These are phyloP conservation scores for Pythium diclinum DNA, from an alignment of 352 stramenopile species.

Conservation along the genomic window DNA sequence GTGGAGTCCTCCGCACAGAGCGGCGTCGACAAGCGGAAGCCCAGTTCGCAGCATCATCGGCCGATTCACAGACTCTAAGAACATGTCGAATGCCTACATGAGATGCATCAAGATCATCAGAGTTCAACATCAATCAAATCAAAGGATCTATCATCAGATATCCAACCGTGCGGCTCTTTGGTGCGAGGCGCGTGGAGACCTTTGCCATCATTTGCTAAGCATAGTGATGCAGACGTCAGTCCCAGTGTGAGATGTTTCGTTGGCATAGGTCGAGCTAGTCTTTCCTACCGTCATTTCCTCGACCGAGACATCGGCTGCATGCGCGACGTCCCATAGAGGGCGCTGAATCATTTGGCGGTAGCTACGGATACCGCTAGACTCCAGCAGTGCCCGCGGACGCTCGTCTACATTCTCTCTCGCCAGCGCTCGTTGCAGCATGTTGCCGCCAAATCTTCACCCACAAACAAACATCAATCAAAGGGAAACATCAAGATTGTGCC, in stretches of 20 bases:
- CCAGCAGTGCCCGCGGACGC: constrained; percentile 40
- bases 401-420: constrained; percentile 51
- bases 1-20: constrained; percentile 58
- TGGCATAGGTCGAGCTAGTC: too few species aligned
- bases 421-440: constrained; percentile 66
- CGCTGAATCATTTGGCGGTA: constrained; percentile 52
- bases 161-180: constrained; percentile 36
- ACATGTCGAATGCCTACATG: constrained; percentile 74
- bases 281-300: constrained; percentile 44
- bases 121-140: neutral
- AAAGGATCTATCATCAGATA: constrained; percentile 9
- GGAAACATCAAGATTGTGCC: neutral
- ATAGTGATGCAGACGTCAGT: neutral
- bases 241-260: too few species aligned
- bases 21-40: constrained; percentile 54
- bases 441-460: neutral
- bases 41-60: constrained; percentile 63
- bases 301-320: constrained; percentile 63
- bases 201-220: constrained; percentile 49
- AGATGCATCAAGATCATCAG: neutral
- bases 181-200: constrained; percentile 54
- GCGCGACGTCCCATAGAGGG: constrained; percentile 59
- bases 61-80: constrained; percentile 66
- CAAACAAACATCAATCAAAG: neutral
- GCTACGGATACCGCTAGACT: constrained; percentile 47